Evolutionary conservation across 2,329 filamentous ascomycete species (phyloP), one percentile per base, ranked within the genome.

Genomic region (Hymenoscyphus occultus): DNA sequence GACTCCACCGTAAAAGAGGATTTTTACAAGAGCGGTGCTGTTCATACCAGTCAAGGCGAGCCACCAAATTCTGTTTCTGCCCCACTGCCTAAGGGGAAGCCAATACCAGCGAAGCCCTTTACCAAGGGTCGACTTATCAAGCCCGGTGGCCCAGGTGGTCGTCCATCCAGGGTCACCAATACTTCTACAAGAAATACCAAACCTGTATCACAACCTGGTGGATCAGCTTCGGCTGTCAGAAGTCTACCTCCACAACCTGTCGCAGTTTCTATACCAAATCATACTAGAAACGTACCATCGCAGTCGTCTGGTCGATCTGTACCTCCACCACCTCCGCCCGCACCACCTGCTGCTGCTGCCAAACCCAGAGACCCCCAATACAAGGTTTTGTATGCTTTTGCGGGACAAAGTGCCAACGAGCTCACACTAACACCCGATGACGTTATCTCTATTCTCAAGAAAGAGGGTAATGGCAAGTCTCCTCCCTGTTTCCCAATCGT

Each of bases 361-460:
- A 82, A 83, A 51, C 77, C 83, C 45, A 82, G 83, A 39, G 94
- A 93, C 77, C 86, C 92, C 35, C 92, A 89, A 71, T 96, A 91
- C 73, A 95, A 93, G 80, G 95, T 93, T 4, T 78, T 98, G 58
- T 99, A 98, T 77, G 93, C 97, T 73, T 99, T 98, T 76, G 84
- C 83, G 63, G 93, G 93, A 16, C 90, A 94, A 71, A 91, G 86
- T 68, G 86, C 89, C 65, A 97, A 96, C 70, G 93, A 98, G 78
- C 82, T 99, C 61, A 89, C 90, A 16, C 86, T 99, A 69, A 84
- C 77, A 65, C 88, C 90, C 60, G 93, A 90, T 60, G 91, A 98
- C 68, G 78, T 97, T 59, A 85, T 99, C 62, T 87, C 96, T 76
- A 88, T 99, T 74, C 85, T 96, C n/a, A 90, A 95, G 74, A 97